Percentiles rank a stretch among this genome's conserved stretches.
Conservation (phyloP, 441 rosid species). For the Populus hybrid region DNA sequence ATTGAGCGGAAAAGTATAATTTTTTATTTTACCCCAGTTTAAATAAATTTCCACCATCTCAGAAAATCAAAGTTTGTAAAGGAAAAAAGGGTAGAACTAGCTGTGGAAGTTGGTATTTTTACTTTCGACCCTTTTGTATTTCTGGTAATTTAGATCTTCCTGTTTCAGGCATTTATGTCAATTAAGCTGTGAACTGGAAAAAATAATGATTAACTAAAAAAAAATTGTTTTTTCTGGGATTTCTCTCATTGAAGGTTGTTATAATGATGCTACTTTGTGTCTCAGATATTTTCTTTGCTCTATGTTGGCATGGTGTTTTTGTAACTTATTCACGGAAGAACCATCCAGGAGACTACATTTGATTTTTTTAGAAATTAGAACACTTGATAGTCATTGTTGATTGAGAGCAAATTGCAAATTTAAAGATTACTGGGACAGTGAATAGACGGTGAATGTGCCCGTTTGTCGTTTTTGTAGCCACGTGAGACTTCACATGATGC, state of each 20-base stretch:
- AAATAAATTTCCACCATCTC: not conserved
- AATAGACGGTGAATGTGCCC: not conserved
- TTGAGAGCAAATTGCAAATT: not conserved
- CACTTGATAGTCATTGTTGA: not conserved
- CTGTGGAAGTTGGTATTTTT: not conserved
- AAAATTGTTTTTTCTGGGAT: not conserved
- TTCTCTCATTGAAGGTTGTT: not conserved
- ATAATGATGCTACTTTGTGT: not conserved
- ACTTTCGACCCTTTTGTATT: not conserved
- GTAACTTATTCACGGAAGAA: not conserved
- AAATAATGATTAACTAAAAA: not conserved
- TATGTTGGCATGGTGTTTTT: not conserved
- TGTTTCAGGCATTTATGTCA: constrained; percentile 2
- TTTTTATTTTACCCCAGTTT: too few relatives aligned
- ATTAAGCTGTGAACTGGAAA: not conserved
- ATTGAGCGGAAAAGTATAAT: not conserved
- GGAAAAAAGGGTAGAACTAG: not conserved
- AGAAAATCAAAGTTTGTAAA: not conserved
- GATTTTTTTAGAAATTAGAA: not conserved
- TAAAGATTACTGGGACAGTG: not conserved
- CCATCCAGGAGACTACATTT: not conserved
- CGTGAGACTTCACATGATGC: not conserved
- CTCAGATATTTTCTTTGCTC: not conserved
- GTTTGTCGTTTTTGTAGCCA: not conserved
- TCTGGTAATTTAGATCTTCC: not conserved